Evolutionary conservation across 768 basidiomycete species (phyloP).

Genomic region (Kwoniella sp.): DNA sequence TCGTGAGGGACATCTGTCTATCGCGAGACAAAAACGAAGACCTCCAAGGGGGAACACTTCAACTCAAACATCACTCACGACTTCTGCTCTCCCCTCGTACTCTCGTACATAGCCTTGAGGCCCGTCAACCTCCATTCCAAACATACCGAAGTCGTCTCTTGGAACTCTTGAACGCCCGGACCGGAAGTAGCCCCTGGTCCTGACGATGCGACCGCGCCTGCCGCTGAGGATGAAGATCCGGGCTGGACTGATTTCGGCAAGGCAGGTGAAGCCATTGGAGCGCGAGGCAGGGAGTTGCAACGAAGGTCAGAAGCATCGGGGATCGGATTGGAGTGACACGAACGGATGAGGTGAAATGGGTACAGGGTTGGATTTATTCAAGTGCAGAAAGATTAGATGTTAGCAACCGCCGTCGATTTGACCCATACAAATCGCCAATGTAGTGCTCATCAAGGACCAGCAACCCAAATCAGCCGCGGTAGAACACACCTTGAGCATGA

Average conservation of each 20-base stretch:
- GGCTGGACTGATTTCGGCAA: conserved; percentile 21
- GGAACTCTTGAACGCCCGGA: conserved; percentile 40
- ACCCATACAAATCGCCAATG: too few species aligned
- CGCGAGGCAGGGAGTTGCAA: neutral
- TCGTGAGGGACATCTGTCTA: too few species aligned
- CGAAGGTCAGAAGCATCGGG: neutral
- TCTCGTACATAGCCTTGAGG: conserved; percentile 73
- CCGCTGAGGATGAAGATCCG: neutral
- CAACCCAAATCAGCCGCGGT: too few species aligned
- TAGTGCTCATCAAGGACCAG: too few species aligned
- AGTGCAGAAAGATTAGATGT: neutral
- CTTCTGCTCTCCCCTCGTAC: conserved; percentile 61
- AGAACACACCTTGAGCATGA: conserved; percentile 37
- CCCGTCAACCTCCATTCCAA: conserved; percentile 76
- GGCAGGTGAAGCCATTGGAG: neutral
- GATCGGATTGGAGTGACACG: neutral
- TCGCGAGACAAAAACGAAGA: neutral
- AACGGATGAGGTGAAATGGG: neutral
- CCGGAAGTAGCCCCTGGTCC: conserved; percentile 6
- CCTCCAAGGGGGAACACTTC: neutral
- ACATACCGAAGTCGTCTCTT: conserved; percentile 53
- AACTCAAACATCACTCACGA: conserved; percentile 46
- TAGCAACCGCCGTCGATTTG: too few species aligned
- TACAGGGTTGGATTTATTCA: too few species aligned
- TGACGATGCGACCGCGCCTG: neutral